Percentiles rank a stretch among this genome's conserved stretches.
These are phyloP conservation scores for Ajuga chamaepitys DNA, from an alignment of 257 asterid genomes.

Conservation along the genomic window DNA sequence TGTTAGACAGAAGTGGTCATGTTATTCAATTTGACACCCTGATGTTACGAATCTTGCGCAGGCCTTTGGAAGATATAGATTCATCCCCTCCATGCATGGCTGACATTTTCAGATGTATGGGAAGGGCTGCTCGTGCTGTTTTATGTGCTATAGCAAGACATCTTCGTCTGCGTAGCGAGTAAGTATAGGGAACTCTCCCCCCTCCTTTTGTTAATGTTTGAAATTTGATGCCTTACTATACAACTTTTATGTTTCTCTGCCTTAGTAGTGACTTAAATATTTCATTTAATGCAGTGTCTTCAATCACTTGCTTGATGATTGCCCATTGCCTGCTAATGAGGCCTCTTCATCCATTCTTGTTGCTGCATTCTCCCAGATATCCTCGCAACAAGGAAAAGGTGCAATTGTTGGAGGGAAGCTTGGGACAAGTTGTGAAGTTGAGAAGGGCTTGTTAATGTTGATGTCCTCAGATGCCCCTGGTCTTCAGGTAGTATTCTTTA, in stretches of 20 bases:
- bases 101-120: conserved; percentile 91
- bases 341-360: conserved; percentile 81
- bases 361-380: conserved; percentile 48
- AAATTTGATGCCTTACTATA: not conserved
- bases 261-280: conserved; percentile 12
- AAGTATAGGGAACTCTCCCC: conserved; percentile 18
- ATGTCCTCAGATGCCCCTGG: conserved; percentile 83
- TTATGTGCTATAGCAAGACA: conserved; percentile 82
- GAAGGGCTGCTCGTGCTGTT: conserved; percentile 84
- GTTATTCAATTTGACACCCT: conserved; percentile 11
- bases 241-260: not conserved
- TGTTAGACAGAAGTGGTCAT: conserved; percentile 6
- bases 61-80: conserved; percentile 82
- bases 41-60: conserved; percentile 17
- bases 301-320: conserved; percentile 85
- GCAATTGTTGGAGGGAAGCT: conserved; percentile 55
- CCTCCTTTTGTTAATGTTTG: not conserved
- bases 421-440: conserved; percentile 55
- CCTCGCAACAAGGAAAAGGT: conserved; percentile 49
- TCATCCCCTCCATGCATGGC: conserved; percentile 96
- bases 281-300: conserved; percentile 58
- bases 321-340: conserved; percentile 81
- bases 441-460: conserved; percentile 77
- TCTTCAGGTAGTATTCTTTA: conserved; percentile 55
- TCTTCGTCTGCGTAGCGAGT: conserved; percentile 95